A percentile compares a stretch with the other conserved stretches of the same genome.
These are phyloP conservation scores for Fusarium sp. DNA, from an alignment of 2,329 filamentous ascomycete species.

Conservation along the genomic window DNA sequence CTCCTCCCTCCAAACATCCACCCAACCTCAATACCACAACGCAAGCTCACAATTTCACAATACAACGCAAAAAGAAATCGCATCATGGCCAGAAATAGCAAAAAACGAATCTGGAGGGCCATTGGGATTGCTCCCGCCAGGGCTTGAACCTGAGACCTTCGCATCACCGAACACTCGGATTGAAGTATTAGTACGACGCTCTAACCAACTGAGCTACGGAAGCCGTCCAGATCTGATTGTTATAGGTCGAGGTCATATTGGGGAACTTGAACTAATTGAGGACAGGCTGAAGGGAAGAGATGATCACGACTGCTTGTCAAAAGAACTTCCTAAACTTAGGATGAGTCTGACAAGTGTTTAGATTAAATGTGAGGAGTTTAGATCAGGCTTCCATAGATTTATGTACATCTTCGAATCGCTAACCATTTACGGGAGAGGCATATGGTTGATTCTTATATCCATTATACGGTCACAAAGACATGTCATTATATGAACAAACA, in stretches of 20 bases:
- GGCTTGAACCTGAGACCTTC: constrained; percentile 31
- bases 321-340: not conserved
- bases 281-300: too few species aligned
- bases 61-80: not conserved
- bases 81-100: not conserved
- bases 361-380: not conserved
- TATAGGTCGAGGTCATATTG: not conserved
- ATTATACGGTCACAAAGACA: not conserved
- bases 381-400: too few species aligned
- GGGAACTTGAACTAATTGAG: fast-evolving
- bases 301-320: not conserved
- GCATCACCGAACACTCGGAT: constrained; percentile 18
- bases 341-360: too few species aligned
- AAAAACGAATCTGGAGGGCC: constrained; percentile 12
- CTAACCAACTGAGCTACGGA: constrained; percentile 33
- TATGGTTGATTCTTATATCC: not conserved
- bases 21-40: not conserved
- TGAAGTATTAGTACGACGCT: constrained; percentile 32
- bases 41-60: not conserved
- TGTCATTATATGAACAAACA: not conserved
- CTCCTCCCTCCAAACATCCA: not conserved
- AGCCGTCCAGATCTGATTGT: constrained; percentile 23
- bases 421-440: not conserved
- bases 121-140: constrained; percentile 26
- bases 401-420: not conserved